Percentiles rank a stretch among this genome's conserved stretches.
phyloP scores from a whole-genome alignment of 768 basidiomycete species.

The Exsudoporus frostii region DNA sequence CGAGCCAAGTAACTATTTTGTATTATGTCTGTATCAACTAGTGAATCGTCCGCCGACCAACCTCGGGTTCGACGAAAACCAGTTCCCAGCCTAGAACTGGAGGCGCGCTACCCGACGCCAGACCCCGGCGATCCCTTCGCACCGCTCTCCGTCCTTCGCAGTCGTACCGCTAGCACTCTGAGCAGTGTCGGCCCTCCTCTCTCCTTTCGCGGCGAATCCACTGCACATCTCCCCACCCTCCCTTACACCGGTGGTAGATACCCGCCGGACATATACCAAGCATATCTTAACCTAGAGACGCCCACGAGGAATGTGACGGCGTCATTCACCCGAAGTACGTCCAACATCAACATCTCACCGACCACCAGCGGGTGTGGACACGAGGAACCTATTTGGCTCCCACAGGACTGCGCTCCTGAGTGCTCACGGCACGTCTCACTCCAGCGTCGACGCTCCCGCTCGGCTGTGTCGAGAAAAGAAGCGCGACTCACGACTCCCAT shows the following conservation, averaged over 20 bases:
- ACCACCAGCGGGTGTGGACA: slow-evolving; percentile 3
- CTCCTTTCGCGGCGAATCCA: slow-evolving; percentile 31
- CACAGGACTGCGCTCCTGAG: slow-evolving; percentile 8
- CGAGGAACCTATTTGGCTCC: slow-evolving; percentile 13
- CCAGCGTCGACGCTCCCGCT: slow-evolving; percentile 34
- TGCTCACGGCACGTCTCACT: slow-evolving; percentile 17
- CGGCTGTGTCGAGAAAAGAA: slow-evolving; percentile 33
- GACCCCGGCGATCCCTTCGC: slow-evolving; percentile 72
- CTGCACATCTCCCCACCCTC: slow-evolving; percentile 29
- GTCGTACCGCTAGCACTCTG: slow-evolving; percentile 47
- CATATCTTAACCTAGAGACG: slow-evolving; percentile 16
- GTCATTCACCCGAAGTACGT: slow-evolving; percentile 23
- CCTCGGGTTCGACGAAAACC: slow-evolving; percentile 48
- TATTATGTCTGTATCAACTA: slow-evolving; percentile 31
- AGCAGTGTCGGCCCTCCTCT: slow-evolving; percentile 27
- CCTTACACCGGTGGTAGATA: slow-evolving; percentile 33
- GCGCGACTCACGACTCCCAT: slow-evolving; percentile 23
- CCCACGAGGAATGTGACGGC: slow-evolving; percentile 17
- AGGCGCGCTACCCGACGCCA: slow-evolving; percentile 58
- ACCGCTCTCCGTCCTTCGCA: slow-evolving; percentile 62
- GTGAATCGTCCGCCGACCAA: slow-evolving; percentile 24
- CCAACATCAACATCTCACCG: slow-evolving; percentile 21
- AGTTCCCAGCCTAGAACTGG: slow-evolving; percentile 48
- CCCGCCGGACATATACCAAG: slow-evolving; percentile 32
- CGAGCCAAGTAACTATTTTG: slow-evolving; percentile 19